These are phyloP conservation scores for Venturia effusa DNA, from an alignment of 2,329 filamentous ascomycete species.

Conservation along the genomic window DNA sequence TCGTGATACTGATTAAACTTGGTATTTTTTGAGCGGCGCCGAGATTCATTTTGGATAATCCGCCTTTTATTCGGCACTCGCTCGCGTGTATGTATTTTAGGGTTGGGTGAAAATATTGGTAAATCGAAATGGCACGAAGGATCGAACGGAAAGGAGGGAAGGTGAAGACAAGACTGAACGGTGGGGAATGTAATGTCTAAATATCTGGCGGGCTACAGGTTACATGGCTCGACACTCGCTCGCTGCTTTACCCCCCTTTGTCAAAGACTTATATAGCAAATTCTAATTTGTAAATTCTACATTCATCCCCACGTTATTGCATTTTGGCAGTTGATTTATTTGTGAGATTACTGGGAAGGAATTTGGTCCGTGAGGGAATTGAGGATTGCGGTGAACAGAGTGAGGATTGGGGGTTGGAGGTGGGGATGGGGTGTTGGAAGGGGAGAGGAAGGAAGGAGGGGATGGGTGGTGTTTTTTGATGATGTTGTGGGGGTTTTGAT, in stretches of 20 bases:
- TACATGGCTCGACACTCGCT: not conserved
- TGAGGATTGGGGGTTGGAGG: too few species aligned
- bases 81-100: not conserved
- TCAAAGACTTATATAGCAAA: not conserved
- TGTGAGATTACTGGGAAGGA: too few species aligned
- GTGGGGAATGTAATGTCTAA: slow-evolving; percentile 17
- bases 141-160: slow-evolving; percentile 15
- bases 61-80: not conserved
- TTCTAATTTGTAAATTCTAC: not conserved
- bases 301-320: too few species aligned
- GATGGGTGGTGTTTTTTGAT: too few species aligned
- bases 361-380: too few species aligned
- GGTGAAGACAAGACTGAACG: too few species aligned
- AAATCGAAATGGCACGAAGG: too few species aligned
- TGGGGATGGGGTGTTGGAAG: too few species aligned
- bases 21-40: not conserved
- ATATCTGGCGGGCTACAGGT: not conserved
- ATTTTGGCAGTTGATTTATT: too few species aligned
- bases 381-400: too few species aligned
- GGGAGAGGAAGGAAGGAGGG: too few species aligned
- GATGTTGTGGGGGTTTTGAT: too few species aligned
- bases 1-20: not conserved
- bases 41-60: not conserved
- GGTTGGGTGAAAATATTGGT: not conserved
- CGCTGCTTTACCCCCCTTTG: not conserved